Percentiles rank a stretch among this genome's conserved stretches.
phyloP scores from a whole-genome alignment of 192 early-diverging fungal species.

The Allomyces macrogynus region DNA sequence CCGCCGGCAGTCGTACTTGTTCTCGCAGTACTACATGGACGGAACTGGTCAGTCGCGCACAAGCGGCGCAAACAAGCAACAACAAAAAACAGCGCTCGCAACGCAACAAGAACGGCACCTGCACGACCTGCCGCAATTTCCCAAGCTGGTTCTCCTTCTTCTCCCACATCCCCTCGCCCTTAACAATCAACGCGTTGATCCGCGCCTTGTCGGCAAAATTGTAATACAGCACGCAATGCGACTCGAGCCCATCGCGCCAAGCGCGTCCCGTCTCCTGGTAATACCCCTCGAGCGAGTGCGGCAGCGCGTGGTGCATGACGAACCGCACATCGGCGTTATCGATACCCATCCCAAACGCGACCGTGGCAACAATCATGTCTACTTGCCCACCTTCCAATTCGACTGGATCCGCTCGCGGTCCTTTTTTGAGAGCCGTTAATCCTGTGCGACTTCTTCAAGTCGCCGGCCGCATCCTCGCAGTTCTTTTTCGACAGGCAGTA shows the following conservation, averaged over 20 bases:
- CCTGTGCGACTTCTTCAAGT: conserved; percentile 31
- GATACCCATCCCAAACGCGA: conserved; percentile 97
- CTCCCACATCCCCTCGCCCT: conserved; percentile 53
- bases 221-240: conserved; percentile 72
- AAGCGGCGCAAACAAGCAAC: conserved; percentile 1
- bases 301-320: conserved; percentile 81
- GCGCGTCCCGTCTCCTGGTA: conserved; percentile 94
- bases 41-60: not conserved
- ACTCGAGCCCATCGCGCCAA: conserved; percentile 71
- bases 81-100: no score
- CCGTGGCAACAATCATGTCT: conserved; percentile 83
- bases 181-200: conserved; percentile 58
- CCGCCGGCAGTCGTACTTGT: conserved; percentile 68
- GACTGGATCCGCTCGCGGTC: conserved; percentile 57
- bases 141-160: conserved; percentile 59
- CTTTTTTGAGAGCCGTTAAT: conserved; percentile 46
- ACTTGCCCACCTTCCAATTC: conserved; percentile 52
- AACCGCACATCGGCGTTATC: conserved; percentile 92
- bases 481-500: conserved; percentile 60
- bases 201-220: conserved; percentile 47
- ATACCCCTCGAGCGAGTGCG: conserved; percentile 80
- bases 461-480: conserved; percentile 63
- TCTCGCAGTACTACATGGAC: conserved; percentile 52
- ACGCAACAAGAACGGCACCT: not conserved
- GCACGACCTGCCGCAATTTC: conserved; percentile 40